phyloP scores from a whole-genome alignment of 1,284 basidiomycete genomes.

The Violaceomyces palustris region DNA sequence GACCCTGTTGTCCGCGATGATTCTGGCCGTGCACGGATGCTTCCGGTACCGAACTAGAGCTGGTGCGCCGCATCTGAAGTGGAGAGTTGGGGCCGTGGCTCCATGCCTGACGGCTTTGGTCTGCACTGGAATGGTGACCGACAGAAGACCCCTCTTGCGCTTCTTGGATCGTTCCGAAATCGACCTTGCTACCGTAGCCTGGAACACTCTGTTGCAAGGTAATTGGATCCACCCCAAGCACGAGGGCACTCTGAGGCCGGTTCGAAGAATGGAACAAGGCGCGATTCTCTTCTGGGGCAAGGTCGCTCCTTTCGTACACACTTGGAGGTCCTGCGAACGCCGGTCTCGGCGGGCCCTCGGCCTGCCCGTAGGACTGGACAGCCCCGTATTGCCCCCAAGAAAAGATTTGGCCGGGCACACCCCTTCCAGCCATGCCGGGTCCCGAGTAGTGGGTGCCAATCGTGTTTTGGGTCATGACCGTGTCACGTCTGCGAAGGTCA shows the following conservation, averaged over 20 bases:
- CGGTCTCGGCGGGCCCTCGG: constrained; percentile 11
- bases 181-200: too few relatives aligned
- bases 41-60: too few relatives aligned
- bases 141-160: too few relatives aligned
- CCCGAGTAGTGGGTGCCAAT: constrained; percentile 31
- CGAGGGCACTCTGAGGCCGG: constrained; percentile 24
- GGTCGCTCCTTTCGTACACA: constrained; percentile 32
- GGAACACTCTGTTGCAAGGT: too few relatives aligned
- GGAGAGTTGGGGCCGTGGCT: too few relatives aligned
- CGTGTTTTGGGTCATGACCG: constrained; percentile 41
- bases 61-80: too few relatives aligned
- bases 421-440: constrained; percentile 42
- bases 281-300: constrained; percentile 22
- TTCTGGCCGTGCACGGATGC: too few relatives aligned
- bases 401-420: constrained; percentile 43
- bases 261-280: constrained; percentile 34
- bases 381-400: constrained; percentile 36
- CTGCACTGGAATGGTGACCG: too few relatives aligned
- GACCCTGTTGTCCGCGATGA: too few relatives aligned
- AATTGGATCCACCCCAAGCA: too few relatives aligned
- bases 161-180: too few relatives aligned
- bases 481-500: constrained; percentile 34
- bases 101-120: too few relatives aligned
- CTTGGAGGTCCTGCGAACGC: constrained; percentile 42
- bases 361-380: constrained; percentile 21